Base-by-base conservation (phyloP, 1,284 basidiomycete species). In the Athelia psychrophila region DNA sequence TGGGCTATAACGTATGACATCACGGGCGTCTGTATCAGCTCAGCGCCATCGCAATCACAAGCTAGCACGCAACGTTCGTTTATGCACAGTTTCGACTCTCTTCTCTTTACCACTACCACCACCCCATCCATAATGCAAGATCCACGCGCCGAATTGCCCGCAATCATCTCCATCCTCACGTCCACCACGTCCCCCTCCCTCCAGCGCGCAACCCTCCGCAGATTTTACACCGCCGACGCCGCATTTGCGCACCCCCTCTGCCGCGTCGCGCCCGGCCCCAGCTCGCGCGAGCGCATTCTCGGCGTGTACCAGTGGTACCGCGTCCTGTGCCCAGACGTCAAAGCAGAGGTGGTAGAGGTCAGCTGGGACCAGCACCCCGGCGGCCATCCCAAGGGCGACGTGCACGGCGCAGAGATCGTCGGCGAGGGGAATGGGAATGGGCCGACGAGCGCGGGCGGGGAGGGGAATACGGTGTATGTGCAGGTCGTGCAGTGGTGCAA, bases 261-360 rank as follows among this genome's bases (percentile, higher is more conserved):
- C 62, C n/a, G 32, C n/a, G 47, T 48, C 18, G 9, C 25, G 12
- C 15, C 18, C 8, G 60, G 1, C 15, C 61, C 64, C 48, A 54
- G 51, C 36, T 58, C 63, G 3, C 50, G 64, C 24, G 58, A 59
- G 49, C 54, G 68, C 42, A 58, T 69, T 36, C 33, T 64, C 0
- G 65, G 64, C 16, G 38, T 66, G 35, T 69, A 58, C 54, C 56
- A 66, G 20, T 66, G 65, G 64, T 66, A 54, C 47, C 62, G 65
- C 42, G 54, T 69, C 27, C 51, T 54, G 38, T 65, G 62, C 23
- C 64, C 58, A 4, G 12, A 55, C 18, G 54, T 55, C 15, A n/a
- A 54, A 2, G 13, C 54, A 23, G 4, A 52, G 0, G 32, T 66
- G 15, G 0, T 13, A 2, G 53, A 27, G 46, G 50, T 57, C 20